Base-by-base conservation (phyloP, 2,329 filamentous ascomycete species). In the Alternaria sp. region DNA sequence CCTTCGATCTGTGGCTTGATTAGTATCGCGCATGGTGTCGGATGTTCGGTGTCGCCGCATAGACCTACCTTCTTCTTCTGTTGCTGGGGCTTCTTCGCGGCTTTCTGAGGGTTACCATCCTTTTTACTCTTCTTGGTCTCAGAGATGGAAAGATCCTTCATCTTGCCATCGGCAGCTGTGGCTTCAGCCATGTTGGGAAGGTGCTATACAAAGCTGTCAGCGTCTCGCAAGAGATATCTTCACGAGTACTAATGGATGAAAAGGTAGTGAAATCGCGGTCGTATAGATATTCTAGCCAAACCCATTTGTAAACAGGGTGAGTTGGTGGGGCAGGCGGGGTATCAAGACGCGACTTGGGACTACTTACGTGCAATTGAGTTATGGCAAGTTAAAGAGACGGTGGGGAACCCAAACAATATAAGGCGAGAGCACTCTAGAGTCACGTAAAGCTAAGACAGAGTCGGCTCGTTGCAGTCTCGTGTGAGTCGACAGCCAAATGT, bases 1-100 rank as follows among this genome's bases (percentile, higher is more conserved):
- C 87, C 87, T 46, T 89, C 87, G 50, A 84, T 85, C 81, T 83
- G 78, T 70, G 45, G 32, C 47, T 45, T 52, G 51, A 72, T 77
- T 60, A 77, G 72, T 36, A 66, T 51, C 32, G 32, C 49, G 43
- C 55, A 50, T 28, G 21, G 5, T 23, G 30, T 23, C 25, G 47
- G 10, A 23, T 17, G 23, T 23, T n/a, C 46, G 6, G 21, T n/a
- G 19, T 21, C 21, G 15, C 15, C 23, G 30, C 49, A 28, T 67
- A 5, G 10, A 23, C 72, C 61, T 62, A 79, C 75, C 76, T 80
- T 80, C 71, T 86, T 87, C 77, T 87, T 86, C 67, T 84, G 73
- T 53, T 78, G 76, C 62, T 80, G 77, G 43, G 83, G 77, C 68
- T 85, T 86, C 69, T 77, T 77, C 9, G 72, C 71, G 21, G 73